These are phyloP conservation scores for Trametes elegans DNA, from an alignment of 768 basidiomycete species.

Conservation along the genomic window DNA sequence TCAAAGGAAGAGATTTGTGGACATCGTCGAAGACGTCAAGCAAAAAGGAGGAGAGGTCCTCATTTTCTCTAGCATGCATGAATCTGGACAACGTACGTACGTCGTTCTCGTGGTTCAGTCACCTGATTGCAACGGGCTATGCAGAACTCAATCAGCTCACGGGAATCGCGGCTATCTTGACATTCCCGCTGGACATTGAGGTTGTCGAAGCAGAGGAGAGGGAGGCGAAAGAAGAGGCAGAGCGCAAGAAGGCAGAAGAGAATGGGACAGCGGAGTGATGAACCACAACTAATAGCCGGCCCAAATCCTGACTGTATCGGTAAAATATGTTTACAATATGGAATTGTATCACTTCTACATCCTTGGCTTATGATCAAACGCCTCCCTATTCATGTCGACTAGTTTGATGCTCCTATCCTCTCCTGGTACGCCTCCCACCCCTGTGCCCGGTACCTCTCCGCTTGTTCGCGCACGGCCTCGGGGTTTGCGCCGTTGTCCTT, in stretches of 20 bases:
- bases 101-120: neutral
- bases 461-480: conserved; percentile 58
- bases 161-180: conserved; percentile 93
- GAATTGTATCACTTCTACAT: neutral
- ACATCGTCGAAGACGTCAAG: conserved; percentile 84
- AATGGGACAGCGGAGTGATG: conserved; percentile 10
- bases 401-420: conserved; percentile 6
- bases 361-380: neutral
- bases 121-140: neutral
- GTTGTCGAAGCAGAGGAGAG: conserved; percentile 91
- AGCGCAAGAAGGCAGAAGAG: conserved; percentile 25
- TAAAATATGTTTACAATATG: conserved; percentile 8
- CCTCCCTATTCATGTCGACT: neutral
- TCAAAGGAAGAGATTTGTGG: conserved; percentile 80
- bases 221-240: conserved; percentile 56
- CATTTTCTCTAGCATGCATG: conserved; percentile 99
- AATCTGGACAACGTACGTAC: conserved; percentile 87
- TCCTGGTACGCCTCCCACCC: conserved; percentile 86
- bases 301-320: conserved; percentile 7
- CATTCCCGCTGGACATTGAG: conserved; percentile 94
- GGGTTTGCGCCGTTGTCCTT: conserved; percentile 44
- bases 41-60: conserved; percentile 89
- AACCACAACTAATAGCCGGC: neutral
- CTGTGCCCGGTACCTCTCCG: conserved; percentile 78
- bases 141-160: conserved; percentile 94